Percentiles rank a stretch among this genome's conserved stretches.
These are phyloP conservation scores for Oxytropis ochrocephala DNA, from an alignment of 306 rosid species.

Conservation along the genomic window DNA sequence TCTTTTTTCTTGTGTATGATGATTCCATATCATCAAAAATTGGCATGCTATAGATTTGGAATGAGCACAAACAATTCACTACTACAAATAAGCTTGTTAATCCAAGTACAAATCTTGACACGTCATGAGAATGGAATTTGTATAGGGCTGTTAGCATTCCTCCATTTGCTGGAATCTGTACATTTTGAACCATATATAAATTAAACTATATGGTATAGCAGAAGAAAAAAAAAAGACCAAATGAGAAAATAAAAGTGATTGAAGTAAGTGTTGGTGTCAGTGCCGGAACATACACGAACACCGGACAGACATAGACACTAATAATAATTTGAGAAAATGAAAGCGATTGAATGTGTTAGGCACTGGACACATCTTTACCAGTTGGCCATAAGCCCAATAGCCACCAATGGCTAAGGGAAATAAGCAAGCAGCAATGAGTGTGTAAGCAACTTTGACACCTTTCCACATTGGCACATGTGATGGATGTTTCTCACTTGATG, in stretches of 20 bases:
- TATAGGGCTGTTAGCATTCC: conserved; percentile 40
- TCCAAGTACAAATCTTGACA: conserved; percentile 35
- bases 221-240: too few relatives aligned
- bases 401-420: conserved; percentile 49
- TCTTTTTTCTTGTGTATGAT: conserved; percentile 31
- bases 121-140: conserved; percentile 36
- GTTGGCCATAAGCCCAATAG: conserved; percentile 52
- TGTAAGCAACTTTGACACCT: conserved; percentile 43
- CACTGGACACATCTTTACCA: conserved; percentile 23
- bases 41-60: conserved; percentile 54
- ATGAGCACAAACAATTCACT: conserved; percentile 38
- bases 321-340: too few relatives aligned
- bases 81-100: conserved; percentile 30
- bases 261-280: too few relatives aligned
- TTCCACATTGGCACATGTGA: conserved; percentile 54
- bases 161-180: conserved; percentile 41
- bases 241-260: too few relatives aligned
- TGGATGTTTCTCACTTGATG: conserved; percentile 55
- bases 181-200: background rate
- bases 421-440: conserved; percentile 40
- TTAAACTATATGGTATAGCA: background rate
- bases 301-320: too few relatives aligned
- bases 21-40: conserved; percentile 48
- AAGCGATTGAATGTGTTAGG: too few relatives aligned
- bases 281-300: too few relatives aligned